Conservation (phyloP, 495 filamentous ascomycete genomes). For the Apodospora peruviana region DNA sequence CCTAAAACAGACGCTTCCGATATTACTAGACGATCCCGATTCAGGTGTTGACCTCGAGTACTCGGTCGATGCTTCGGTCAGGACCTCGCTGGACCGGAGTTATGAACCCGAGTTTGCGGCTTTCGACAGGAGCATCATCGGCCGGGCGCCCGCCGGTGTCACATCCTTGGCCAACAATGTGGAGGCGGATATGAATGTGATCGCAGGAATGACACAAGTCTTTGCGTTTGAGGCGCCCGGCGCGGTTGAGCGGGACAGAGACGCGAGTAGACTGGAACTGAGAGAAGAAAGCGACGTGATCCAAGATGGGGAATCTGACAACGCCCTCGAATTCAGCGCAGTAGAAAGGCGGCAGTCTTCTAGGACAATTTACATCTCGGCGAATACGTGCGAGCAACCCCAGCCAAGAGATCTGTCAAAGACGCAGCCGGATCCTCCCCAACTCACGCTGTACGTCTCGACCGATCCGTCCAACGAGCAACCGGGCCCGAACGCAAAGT, state of each 20-base stretch:
- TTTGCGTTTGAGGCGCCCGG: slow-evolving; percentile 28
- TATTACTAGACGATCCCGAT: slow-evolving; percentile 42
- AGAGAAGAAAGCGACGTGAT: slow-evolving; percentile 9
- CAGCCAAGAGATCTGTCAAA: slow-evolving; percentile 33
- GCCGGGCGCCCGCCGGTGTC: slow-evolving; percentile 46
- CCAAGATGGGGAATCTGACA: slow-evolving; percentile 8
- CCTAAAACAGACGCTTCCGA: slow-evolving; percentile 33
- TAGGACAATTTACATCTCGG: slow-evolving; percentile 65
- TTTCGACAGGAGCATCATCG: slow-evolving; percentile 57
- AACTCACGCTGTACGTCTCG: slow-evolving; percentile 75
- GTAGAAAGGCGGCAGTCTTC: slow-evolving; percentile 23
- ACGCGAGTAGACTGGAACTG: slow-evolving; percentile 11
- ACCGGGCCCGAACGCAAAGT: slow-evolving; percentile 57
- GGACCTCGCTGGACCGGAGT: slow-evolving; percentile 20
- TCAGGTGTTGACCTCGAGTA: slow-evolving; percentile 19
- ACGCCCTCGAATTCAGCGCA: slow-evolving; percentile 8
- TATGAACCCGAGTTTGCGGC: slow-evolving; percentile 57
- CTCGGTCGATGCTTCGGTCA: slow-evolving; percentile 8
- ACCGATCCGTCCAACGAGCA: slow-evolving; percentile 54
- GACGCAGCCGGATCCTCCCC: slow-evolving; percentile 48
- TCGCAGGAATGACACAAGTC: slow-evolving; percentile 44
- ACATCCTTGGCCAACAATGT: slow-evolving; percentile 59
- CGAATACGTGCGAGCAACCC: slow-evolving; percentile 78
- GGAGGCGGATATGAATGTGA: slow-evolving; percentile 47
- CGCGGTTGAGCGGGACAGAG: slow-evolving; percentile 9